Percentiles rank a stretch among this genome's conserved stretches.
Evolutionary conservation across 164 flowering plant genomes (phyloP).

Genomic region (Vitis amurensis): DNA sequence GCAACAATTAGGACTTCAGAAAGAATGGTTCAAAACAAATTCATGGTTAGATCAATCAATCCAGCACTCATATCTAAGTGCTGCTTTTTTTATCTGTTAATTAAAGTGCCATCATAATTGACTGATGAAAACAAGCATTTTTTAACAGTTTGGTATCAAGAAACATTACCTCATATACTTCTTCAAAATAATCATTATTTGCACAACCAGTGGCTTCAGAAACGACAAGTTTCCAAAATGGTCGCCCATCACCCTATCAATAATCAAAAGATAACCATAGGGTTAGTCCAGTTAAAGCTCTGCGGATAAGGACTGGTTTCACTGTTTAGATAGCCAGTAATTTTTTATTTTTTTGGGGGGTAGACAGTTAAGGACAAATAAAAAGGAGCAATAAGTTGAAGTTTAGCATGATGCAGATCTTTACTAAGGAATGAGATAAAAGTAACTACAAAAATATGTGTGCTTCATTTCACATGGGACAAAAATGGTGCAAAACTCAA

Average conservation of each 20-base stretch:
- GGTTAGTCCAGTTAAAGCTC: background rate
- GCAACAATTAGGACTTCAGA: conserved; percentile 16
- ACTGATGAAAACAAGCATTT: background rate
- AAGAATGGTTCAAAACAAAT: conserved; percentile 1
- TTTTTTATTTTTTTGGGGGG: no score
- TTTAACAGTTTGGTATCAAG: background rate
- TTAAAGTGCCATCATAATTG: background rate
- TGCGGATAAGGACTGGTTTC: background rate
- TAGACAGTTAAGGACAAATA: no score
- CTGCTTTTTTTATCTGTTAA: no score
- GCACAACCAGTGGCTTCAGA: conserved; percentile 90
- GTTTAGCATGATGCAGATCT: no score
- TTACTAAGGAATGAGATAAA: no score
- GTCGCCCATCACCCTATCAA: conserved; percentile 88
- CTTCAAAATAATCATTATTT: conserved; percentile 76
- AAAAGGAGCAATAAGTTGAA: no score
- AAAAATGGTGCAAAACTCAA: no score
- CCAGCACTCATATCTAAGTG: background rate
- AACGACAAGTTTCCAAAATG: conserved; percentile 91
- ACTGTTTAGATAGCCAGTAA: no score
- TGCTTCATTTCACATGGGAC: no score
- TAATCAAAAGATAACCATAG: background rate
- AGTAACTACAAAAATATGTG: no score
- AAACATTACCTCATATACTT: conserved; percentile 78
- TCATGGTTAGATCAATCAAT: conserved; percentile 1